Conservation (phyloP, 192 early-diverging fungal genomes). For the Rhizophagus sp. region DNA sequence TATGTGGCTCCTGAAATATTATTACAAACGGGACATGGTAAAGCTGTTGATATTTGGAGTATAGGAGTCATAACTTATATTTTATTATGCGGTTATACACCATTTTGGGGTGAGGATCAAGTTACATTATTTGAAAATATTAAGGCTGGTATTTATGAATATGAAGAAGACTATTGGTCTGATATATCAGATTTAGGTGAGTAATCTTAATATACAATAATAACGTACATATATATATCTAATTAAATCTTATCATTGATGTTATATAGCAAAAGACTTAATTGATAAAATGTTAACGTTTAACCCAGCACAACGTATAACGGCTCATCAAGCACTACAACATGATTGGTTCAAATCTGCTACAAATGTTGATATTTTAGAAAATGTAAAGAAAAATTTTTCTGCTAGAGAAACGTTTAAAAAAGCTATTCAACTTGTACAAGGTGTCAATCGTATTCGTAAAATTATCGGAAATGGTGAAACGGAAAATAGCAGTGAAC, state of each 20-base stretch:
- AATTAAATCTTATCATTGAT: neutral
- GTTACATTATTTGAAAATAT: constrained; percentile 65
- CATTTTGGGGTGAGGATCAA: constrained; percentile 70
- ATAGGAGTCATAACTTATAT: constrained; percentile 92
- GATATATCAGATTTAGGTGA: constrained; percentile 74
- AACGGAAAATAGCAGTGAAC: neutral
- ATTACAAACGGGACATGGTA: constrained; percentile 83
- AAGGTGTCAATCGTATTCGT: constrained; percentile 3
- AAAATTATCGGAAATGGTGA: neutral
- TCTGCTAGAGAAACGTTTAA: constrained; percentile 11
- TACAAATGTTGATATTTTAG: constrained; percentile 16
- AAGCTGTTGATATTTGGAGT: constrained; percentile 94
- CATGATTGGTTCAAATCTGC: constrained; percentile 74
- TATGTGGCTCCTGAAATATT: constrained; percentile 89
- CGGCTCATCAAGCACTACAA: constrained; percentile 77
- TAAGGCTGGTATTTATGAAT: constrained; percentile 66
- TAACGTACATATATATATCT: neutral
- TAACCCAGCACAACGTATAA: constrained; percentile 72
- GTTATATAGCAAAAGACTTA: constrained; percentile 64
- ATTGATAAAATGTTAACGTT: constrained; percentile 67
- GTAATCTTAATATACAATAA: neutral
- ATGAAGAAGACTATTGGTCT: constrained; percentile 72
- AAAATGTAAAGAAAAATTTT: constrained; percentile 21
- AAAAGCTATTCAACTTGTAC: constrained; percentile 5
- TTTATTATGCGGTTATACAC: constrained; percentile 77